Evolutionary conservation across 768 basidiomycete species (phyloP).

Genomic region (Mycena galericulata): DNA sequence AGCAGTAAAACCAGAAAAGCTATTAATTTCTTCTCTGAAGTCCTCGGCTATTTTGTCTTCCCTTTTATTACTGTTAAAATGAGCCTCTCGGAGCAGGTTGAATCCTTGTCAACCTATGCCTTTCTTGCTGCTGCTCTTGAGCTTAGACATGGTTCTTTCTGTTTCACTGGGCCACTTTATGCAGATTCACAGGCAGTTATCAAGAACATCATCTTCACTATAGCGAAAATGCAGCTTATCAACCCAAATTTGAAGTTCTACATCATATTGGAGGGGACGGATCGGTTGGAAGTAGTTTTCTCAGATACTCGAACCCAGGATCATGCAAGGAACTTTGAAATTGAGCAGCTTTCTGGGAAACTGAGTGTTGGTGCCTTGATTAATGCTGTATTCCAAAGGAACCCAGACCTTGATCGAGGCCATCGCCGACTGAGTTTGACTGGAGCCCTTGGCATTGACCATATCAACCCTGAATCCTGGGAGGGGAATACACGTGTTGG

Average conservation of each 20-base stretch:
- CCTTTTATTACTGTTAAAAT: conserved; percentile 3
- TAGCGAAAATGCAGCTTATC: neutral
- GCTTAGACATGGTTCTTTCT: neutral
- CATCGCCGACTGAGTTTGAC: neutral
- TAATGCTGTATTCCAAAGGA: neutral
- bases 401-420: conserved; percentile 8
- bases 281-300: neutral
- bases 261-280: neutral
- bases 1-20: neutral
- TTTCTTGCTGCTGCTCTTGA: conserved; percentile 20
- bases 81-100: conserved; percentile 26
- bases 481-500: neutral
- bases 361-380: neutral
- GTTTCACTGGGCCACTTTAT: neutral
- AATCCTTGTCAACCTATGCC: conserved; percentile 24
- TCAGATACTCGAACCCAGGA: neutral
- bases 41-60: neutral
- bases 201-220: neutral
- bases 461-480: conserved; percentile 3
- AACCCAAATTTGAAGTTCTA: neutral
- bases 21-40: neutral
- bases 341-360: neutral
- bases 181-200: neutral
- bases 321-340: conserved; percentile 4
- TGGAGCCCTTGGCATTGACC: neutral